Evolutionary conservation across 2,329 filamentous ascomycete species (phyloP).

Genomic region (Curvularia sp.): DNA sequence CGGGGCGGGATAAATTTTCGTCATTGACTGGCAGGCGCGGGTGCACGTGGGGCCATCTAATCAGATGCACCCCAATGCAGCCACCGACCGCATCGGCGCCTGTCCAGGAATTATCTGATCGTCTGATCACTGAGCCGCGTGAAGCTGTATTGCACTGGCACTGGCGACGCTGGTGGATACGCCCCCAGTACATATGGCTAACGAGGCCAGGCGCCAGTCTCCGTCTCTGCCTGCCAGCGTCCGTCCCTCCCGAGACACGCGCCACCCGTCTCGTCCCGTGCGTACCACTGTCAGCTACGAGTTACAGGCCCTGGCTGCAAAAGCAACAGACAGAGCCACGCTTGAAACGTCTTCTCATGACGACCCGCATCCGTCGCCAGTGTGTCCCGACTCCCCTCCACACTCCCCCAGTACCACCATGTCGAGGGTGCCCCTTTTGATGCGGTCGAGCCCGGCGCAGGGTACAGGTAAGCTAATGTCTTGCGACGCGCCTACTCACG

Average conservation of each 20-base stretch:
- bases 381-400: slow-evolving; percentile 23
- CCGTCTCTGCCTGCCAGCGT: slow-evolving; percentile 25
- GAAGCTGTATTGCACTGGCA: slow-evolving; percentile 32
- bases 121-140: slow-evolving; percentile 30
- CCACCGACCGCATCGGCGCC: slow-evolving; percentile 5
- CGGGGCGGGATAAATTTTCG: background rate
- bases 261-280: slow-evolving; percentile 24
- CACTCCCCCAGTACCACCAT: slow-evolving; percentile 43
- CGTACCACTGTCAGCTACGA: slow-evolving; percentile 42
- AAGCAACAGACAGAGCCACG: slow-evolving; percentile 39
- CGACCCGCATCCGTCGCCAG: slow-evolving; percentile 27
- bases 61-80: slow-evolving; percentile 23
- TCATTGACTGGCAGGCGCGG: background rate
- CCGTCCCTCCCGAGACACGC: slow-evolving; percentile 32
- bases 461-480: slow-evolving; percentile 54
- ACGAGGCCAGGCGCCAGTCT: slow-evolving; percentile 23
- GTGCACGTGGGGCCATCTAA: slow-evolving; percentile 27
- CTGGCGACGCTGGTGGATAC: slow-evolving; percentile 29
- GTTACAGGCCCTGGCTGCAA: slow-evolving; percentile 37
- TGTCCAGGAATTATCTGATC: slow-evolving; percentile 32
- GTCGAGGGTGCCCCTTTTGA: slow-evolving; percentile 63
- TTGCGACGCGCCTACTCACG: slow-evolving; percentile 13
- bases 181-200: slow-evolving; percentile 37
- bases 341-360: slow-evolving; percentile 39
- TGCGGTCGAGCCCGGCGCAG: slow-evolving; percentile 66